Percentiles rank a stretch among this genome's conserved stretches.
phyloP scores from a whole-genome alignment of 177 flowering plant species.

The Telopea speciosissima region DNA sequence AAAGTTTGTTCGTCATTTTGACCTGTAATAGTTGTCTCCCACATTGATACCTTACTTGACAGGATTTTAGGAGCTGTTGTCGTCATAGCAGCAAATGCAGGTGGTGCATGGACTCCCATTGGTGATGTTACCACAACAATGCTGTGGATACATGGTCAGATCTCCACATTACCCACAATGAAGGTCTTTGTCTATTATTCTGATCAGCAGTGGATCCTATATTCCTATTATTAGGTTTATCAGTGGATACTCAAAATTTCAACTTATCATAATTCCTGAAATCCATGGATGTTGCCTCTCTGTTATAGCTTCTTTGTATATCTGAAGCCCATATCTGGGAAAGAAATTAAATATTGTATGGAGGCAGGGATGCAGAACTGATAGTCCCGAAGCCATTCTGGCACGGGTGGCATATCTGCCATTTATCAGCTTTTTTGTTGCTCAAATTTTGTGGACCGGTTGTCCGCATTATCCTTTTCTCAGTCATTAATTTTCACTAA shows the following conservation, averaged over 20 bases:
- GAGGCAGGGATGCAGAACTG: too few relatives aligned
- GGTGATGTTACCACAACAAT: slow-evolving; percentile 98
- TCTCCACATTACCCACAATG: slow-evolving; percentile 85
- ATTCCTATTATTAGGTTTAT: too few relatives aligned
- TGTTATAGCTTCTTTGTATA: not conserved
- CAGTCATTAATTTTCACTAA: too few relatives aligned
- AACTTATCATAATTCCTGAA: not conserved
- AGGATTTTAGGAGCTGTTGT: slow-evolving; percentile 96
- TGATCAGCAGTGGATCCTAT: not conserved
- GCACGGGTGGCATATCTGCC: too few relatives aligned
- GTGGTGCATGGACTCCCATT: slow-evolving; percentile 99
- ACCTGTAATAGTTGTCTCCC: slow-evolving; percentile 7
- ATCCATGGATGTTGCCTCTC: not conserved
- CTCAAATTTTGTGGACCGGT: too few relatives aligned
- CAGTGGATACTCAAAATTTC: not conserved
- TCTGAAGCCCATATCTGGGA: not conserved
- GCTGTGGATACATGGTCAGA: slow-evolving; percentile 99
- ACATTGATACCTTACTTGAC: slow-evolving; percentile 12
- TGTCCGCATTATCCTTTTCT: too few relatives aligned
- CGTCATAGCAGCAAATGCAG: slow-evolving; percentile 98
- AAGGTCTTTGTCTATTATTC: slow-evolving; percentile 39
- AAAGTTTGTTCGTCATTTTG: not conserved
- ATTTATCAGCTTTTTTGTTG: too few relatives aligned
- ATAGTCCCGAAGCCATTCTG: too few relatives aligned
- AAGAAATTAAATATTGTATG: too few relatives aligned